Base-by-base conservation (phyloP, 2,329 filamentous ascomycete genomes). In the Alternaria conjuncta region DNA sequence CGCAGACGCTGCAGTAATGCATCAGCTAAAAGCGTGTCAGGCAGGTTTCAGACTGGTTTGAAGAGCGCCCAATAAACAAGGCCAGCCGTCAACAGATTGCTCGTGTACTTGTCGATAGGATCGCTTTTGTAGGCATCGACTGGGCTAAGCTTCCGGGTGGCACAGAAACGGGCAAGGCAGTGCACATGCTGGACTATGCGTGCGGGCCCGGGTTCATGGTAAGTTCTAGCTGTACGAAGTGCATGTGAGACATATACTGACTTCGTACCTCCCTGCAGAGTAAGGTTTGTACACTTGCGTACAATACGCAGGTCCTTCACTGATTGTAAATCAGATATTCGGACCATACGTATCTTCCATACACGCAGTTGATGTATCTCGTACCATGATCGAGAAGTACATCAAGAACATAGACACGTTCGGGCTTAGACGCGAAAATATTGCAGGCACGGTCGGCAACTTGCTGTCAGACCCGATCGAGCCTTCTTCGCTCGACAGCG, bases 171-270 rank as follows among this genome's bases (percentile, higher is more conserved):
- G 25, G 23, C 5, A 64, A 44, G 3, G 3, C 44, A 20, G 20
- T 58, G n/a, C 53, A 28, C 46, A 61, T 62, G 61, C 58, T 66
- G 10, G 60, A 68, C 47, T 58, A 64, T 54, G 61, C 58, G 5
- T 64, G 58, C 20, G 61, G 64, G 2, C n/a, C 36, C 10, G 58
- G 61, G 5, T 64, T 68, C 28, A 18, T 63, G 13, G 36, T 41
- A 41, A 41, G 36, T 41, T 41, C 36, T 41, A 11, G 36, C n/a
- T 41, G 15, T 41, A 41, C 15, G 36, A 41, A 41, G 36, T 41
- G 36, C 36, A 6, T 41, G 36, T 41, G 36, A 41, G 36, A 41
- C 36, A 41, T 11, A 18, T 41, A 41, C 36, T 41, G 36, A 41
- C 5, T 41, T 41, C 36, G 36, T 41, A 41, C 36, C 36, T 41